Conservation (phyloP, 208 protist genomes). For the Acanthamoeba castellanii region DNA sequence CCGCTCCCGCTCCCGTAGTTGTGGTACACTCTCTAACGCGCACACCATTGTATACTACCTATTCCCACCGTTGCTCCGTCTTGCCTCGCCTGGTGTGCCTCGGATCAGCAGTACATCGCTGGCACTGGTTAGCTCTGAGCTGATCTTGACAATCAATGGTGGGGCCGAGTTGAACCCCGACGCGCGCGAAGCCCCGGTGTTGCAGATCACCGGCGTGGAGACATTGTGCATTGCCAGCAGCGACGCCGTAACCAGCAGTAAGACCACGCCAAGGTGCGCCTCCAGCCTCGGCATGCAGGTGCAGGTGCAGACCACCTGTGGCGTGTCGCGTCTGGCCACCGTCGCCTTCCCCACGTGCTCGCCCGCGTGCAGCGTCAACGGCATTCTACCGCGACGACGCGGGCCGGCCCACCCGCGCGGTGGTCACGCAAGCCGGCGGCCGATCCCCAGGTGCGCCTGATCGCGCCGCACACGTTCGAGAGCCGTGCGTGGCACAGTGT, state of each 20-base stretch:
- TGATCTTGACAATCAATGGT: background rate
- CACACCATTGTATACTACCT: too few species aligned
- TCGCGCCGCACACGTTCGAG: constrained; percentile 36
- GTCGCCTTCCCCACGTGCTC: constrained; percentile 4
- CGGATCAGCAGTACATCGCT: background rate
- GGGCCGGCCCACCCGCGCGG: background rate
- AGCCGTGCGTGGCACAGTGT: background rate
- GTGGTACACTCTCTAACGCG: background rate
- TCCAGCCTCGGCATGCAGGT: constrained; percentile 30
- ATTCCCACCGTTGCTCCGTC: background rate
- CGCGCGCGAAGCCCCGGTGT: background rate
- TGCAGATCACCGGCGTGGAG: background rate
- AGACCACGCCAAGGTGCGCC: background rate
- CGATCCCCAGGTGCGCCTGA: background rate
- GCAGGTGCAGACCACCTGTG: constrained; percentile 14
- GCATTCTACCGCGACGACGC: background rate
- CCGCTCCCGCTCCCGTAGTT: background rate
- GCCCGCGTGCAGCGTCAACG: background rate
- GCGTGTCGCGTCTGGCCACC: background rate
- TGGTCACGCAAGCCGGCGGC: background rate
- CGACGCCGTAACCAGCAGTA: background rate
- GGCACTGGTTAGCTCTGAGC: background rate
- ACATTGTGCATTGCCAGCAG: background rate
- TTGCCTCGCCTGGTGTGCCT: background rate
- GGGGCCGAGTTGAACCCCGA: background rate